These are phyloP conservation scores for Lasiodiplodia sp. DNA, from an alignment of 2,329 filamentous ascomycete species.

Conservation along the genomic window DNA sequence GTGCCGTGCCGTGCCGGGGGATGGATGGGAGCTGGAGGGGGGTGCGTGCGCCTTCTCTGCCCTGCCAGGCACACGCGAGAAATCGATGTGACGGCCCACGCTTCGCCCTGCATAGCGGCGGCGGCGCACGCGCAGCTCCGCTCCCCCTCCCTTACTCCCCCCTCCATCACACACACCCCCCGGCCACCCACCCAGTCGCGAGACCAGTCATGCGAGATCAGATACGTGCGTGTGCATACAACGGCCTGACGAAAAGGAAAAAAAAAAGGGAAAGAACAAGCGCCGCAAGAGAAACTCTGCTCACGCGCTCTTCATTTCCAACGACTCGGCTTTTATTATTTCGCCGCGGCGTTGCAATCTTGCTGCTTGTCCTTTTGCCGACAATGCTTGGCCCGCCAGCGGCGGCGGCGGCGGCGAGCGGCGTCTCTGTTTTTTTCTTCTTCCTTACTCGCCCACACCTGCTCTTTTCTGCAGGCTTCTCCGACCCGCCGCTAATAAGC, in stretches of 20 bases:
- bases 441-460: background rate
- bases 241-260: background rate
- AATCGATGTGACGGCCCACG: background rate
- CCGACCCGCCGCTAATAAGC: background rate
- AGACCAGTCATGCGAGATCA: background rate
- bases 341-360: background rate
- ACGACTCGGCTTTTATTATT: background rate
- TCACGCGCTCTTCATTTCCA: background rate
- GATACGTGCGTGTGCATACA: background rate
- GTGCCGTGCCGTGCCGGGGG: slow-evolving; percentile 1
- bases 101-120: background rate
- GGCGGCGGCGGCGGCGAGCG: background rate
- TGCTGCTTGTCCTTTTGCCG: slow-evolving; percentile 7
- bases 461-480: slow-evolving; percentile 3
- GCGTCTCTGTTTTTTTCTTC: background rate
- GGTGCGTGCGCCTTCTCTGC: background rate
- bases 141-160: background rate
- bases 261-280: background rate
- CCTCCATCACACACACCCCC: too few relatives aligned
- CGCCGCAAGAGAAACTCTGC: slow-evolving; percentile 1
- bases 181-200: too few relatives aligned
- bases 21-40: too few relatives aligned
- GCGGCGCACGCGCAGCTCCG: background rate
- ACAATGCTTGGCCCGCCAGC: background rate
- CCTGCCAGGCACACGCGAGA: slow-evolving; percentile 3